These are phyloP conservation scores for Colletotrichum sp. DNA, from an alignment of 2,329 filamentous ascomycete genomes.

Conservation along the genomic window DNA sequence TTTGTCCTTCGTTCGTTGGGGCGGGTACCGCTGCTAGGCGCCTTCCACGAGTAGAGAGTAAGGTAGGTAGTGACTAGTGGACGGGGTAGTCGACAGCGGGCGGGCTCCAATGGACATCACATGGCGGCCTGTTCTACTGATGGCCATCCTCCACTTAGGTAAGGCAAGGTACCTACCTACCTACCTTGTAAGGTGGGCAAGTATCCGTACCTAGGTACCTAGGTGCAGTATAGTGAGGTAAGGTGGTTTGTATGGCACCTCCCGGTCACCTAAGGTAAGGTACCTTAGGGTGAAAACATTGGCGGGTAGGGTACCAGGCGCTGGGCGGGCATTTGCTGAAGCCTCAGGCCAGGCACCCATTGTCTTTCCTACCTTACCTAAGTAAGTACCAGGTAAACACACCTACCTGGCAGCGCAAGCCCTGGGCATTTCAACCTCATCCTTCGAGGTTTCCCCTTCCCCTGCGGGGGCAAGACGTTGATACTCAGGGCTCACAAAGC, in stretches of 20 bases:
- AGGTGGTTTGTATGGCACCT: background rate
- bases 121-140: background rate
- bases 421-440: background rate
- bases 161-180: background rate
- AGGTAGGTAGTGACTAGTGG: background rate
- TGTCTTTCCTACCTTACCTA: no score
- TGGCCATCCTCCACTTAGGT: background rate
- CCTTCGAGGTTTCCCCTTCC: background rate
- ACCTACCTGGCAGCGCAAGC: background rate
- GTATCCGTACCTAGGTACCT: background rate
- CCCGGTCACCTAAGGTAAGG: no score
- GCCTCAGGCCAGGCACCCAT: background rate
- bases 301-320: background rate
- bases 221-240: background rate
- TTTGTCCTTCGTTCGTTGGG: conserved; percentile 14
- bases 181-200: background rate
- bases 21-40: conserved; percentile 17
- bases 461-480: background rate
- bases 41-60: background rate
- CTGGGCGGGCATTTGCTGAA: background rate
- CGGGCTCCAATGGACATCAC: background rate
- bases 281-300: background rate
- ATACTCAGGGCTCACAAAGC: background rate
- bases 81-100: background rate
- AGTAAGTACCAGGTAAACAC: background rate